phyloP scores from a whole-genome alignment of 2,329 filamentous ascomycete genomes.

The Parafenestella ontariensis region DNA sequence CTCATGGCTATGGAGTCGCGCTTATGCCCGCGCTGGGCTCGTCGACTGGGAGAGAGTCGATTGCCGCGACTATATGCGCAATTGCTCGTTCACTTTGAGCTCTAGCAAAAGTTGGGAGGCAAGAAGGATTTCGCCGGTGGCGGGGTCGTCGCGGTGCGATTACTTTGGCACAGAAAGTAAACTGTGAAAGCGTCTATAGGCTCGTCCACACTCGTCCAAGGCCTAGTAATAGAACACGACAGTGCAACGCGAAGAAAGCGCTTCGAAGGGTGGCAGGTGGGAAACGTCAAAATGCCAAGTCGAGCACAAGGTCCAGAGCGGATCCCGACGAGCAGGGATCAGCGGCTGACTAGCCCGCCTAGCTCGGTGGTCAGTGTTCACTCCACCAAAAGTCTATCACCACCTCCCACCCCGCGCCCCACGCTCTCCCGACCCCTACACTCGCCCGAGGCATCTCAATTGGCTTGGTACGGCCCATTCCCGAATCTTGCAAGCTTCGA shows the following conservation, averaged over 20 bases:
- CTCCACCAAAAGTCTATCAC: conserved; percentile 36
- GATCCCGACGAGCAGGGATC: conserved; percentile 19
- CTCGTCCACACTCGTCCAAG: neutral
- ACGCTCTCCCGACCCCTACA: conserved; percentile 11
- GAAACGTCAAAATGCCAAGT: conserved; percentile 11
- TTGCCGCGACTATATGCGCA: conserved; percentile 1
- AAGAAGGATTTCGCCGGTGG: conserved; percentile 11
- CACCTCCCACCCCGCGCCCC: conserved; percentile 28
- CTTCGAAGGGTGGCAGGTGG: neutral
- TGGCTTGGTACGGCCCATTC: conserved; percentile 26
- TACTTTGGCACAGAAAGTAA: neutral
- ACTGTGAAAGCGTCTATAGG: neutral
- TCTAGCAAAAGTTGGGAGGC: conserved; percentile 7
- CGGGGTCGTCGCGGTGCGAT: conserved; percentile 12
- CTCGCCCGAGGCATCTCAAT: conserved; percentile 40
- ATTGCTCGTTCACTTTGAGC: neutral
- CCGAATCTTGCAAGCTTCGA: neutral
- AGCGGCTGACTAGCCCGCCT: conserved; percentile 10
- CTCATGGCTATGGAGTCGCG: conserved; percentile 38
- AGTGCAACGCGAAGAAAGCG: neutral
- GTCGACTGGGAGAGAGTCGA: neutral
- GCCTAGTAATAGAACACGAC: neutral
- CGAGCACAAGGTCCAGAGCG: conserved; percentile 10
- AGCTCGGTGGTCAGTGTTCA: conserved; percentile 13
- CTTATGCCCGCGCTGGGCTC: conserved; percentile 21